Percentiles rank a stretch among this genome's conserved stretches.
phyloP scores from a whole-genome alignment of 495 filamentous ascomycete species.

The Tuber calosporum region DNA sequence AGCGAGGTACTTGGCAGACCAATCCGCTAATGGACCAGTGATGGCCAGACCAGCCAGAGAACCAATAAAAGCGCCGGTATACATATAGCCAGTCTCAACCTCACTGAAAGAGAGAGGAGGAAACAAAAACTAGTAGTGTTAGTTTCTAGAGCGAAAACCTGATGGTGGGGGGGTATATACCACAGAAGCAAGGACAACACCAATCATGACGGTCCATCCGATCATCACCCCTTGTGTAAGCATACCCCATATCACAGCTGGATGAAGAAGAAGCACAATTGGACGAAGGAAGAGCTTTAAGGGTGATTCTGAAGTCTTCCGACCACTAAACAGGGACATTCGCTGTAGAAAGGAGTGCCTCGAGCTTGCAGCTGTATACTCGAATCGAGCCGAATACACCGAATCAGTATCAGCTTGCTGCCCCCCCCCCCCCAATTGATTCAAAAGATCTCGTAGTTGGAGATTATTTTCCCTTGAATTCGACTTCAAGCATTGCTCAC shows the following conservation, averaged over 20 bases:
- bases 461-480: not conserved
- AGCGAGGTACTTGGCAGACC: conserved; percentile 61
- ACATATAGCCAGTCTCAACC: conserved; percentile 78
- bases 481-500: not conserved
- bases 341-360: conserved; percentile 20
- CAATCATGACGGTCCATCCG: conserved; percentile 92
- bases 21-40: conserved; percentile 68
- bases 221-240: conserved; percentile 86
- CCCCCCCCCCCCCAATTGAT: not conserved
- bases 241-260: conserved; percentile 81
- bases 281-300: conserved; percentile 60
- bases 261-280: conserved; percentile 63
- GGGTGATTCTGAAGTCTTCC: conserved; percentile 62
- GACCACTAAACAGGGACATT: conserved; percentile 68
- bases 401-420: not conserved
- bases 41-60: conserved; percentile 69
- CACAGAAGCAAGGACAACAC: conserved; percentile 74
- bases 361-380: too few relatives aligned
- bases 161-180: not conserved
- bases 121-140: conserved; percentile 52
- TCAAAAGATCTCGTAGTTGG: not conserved
- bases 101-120: conserved; percentile 76
- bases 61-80: conserved; percentile 78
- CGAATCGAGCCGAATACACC: not conserved
- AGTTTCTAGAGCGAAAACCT: conserved; percentile 3